Conservation (phyloP, 306 rosid species). For the Cicer cuneatum region DNA sequence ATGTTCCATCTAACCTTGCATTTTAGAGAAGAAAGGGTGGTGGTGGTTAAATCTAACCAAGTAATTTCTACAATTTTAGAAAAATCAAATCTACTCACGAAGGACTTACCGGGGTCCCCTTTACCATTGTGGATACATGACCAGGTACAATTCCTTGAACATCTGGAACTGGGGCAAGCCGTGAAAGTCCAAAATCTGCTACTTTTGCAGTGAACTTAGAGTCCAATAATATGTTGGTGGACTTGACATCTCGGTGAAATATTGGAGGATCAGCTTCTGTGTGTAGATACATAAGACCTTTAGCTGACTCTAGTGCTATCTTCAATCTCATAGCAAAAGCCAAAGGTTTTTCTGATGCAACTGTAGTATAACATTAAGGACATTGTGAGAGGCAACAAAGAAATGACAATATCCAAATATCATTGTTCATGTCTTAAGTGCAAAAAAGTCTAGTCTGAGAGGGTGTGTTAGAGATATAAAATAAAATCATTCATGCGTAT, state of each 20-base stretch:
- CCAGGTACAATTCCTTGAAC: constrained; percentile 68
- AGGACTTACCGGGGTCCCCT: constrained; percentile 87
- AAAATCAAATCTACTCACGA: not conserved
- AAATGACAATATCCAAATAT: not conserved
- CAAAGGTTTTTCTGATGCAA: constrained; percentile 56
- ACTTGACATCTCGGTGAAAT: constrained; percentile 95
- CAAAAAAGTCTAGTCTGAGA: not conserved
- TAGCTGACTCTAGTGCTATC: constrained; percentile 82
- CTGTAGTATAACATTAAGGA: constrained; percentile 53
- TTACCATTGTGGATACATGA: constrained; percentile 88
- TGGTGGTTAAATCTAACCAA: no score
- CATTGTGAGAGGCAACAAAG: constrained; percentile 25
- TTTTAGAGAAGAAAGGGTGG: no score
- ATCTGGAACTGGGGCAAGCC: constrained; percentile 90
- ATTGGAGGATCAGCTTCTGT: constrained; percentile 97
- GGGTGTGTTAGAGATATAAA: not conserved
- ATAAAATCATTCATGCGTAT: not conserved
- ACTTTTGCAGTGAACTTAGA: constrained; percentile 72
- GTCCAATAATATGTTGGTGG: constrained; percentile 90
- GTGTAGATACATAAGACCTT: constrained; percentile 89
- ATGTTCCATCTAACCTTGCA: no score
- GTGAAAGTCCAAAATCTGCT: constrained; percentile 98
- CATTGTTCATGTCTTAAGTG: not conserved
- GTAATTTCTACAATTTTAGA: no score
- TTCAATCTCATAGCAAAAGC: constrained; percentile 74